Base-by-base conservation (phyloP, 805 yeast species). In the Teunomyces gatunensis region DNA sequence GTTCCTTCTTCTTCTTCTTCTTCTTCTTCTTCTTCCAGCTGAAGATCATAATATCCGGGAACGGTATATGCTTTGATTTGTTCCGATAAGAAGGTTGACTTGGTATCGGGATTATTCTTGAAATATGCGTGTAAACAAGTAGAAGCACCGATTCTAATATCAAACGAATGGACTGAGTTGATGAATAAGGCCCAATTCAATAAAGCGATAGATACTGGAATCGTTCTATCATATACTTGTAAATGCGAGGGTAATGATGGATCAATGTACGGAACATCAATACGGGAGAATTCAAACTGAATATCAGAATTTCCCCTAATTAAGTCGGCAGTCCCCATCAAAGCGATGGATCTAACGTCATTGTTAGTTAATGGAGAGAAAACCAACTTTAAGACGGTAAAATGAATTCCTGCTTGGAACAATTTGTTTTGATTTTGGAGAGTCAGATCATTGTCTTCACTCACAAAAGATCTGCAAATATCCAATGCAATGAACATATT, bases 231-330 rank as follows among this genome's bases (percentile, higher is more conserved):
- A 36, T 58, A 70, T 1, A 59, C 36, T 46, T 71, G 75, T 13
- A 66, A 52, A 47, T 67, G 75, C 1, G 78, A 46, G 0, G 83
- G 82, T 45, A 80, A 58, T 4, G 84, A 73, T 9, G 96, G 89
- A 58, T 89, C 97, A 47, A 91, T 74, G 60, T 85, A 89, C 0
- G 99, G 99, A 6, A 94, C 97, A 64, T 94, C 98, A 11, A 92
- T 83, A 46, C 82, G 83, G 1, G 89, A 75, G 56, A 92, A 85
- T 48, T 81, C 81, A 11, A 70, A 68, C 64, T 94, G 99, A 29
- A 87, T 77, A 2, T 73, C 78, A 2, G 74, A 65, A 61, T 90
- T 89, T 27, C 81, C 77, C 42, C 83, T 68, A 3, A 94, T 84
- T 28, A 91, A 70, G 52, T 85, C 92, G 1, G 95, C 90, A 1